Base-by-base conservation (phyloP, 257 asterid genomes). In the Fraxinus anomala region DNA sequence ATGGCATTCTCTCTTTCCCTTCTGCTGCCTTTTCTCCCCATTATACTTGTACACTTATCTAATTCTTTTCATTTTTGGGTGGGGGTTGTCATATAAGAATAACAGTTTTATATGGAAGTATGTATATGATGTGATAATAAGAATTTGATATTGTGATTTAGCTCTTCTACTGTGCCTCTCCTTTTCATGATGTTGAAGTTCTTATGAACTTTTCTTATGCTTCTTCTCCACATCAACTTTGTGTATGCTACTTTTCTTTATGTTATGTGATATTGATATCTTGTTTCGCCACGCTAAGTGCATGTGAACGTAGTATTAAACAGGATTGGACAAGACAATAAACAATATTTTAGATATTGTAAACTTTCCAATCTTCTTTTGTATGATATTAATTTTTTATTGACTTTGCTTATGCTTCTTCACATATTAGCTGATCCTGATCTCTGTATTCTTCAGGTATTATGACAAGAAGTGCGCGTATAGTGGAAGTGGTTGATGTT, bases 401-500 rank as follows among this genome's bases (percentile, higher is more conserved):
- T 56, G 26, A 8, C 30, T 23, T 23, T 51, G 63, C 63, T 51
- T 51, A 51, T 51, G 23, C 23, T 42, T 13, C 51, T 42, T 12
- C 51, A 42, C 51, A 5, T 51, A 59, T 59, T 59, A 21, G 24
- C 67, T 19, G 30, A 59, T 59, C 23, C 11, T 23, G 14, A 0
- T 51, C 19, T 6, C 67, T 59, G 31, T 59, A 59, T 10, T 59
- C 26, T 13, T 59, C 67, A 59, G 30, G 67, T 21, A 21, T 59
- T 59, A 21, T 59, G 30, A 59, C 67, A 59, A 5, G 28, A 21
- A 1, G 42, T 59, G 17, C 42, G 2, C 40, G 28, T 56, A 37
- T 36, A 19, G 70, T 34, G 31, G 19, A 33, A 67, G 36, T 78
- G 77, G 74, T 1, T 61, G 34, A 69, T 26, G 78, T 36, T 36